Evolutionary conservation across 2,329 filamentous ascomycete genomes (phyloP).

Genomic region (Thermomyces lanuginosus): DNA sequence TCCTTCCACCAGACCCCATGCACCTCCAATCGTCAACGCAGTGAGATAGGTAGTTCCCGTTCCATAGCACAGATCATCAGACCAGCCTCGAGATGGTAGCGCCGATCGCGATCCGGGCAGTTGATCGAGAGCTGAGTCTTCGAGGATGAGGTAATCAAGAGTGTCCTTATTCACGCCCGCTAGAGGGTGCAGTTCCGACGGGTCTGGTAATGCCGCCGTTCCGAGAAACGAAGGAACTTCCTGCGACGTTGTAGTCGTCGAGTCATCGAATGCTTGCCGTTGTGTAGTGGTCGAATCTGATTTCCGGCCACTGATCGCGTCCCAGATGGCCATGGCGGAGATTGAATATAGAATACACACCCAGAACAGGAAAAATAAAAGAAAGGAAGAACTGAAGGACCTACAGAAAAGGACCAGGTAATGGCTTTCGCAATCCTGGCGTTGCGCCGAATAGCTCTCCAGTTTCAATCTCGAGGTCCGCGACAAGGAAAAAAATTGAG

Average conservation of each 20-base stretch:
- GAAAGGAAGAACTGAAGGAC: too few relatives aligned
- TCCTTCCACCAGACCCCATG: conserved; percentile 85
- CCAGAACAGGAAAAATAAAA: too few relatives aligned
- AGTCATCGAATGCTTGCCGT: conserved; percentile 51
- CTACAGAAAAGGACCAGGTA: too few relatives aligned
- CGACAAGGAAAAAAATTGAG: conserved; percentile 24
- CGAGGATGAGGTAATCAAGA: conserved; percentile 85
- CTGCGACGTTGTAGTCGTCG: conserved; percentile 52
- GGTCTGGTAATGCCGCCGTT: conserved; percentile 62
- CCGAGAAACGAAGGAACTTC: conserved; percentile 79
- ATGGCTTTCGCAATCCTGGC: too few relatives aligned
- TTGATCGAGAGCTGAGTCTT: conserved; percentile 77
- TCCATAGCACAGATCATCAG: conserved; percentile 94
- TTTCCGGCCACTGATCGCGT: conserved; percentile 45
- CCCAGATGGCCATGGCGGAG: conserved; percentile 41
- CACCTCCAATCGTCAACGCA: conserved; percentile 71
- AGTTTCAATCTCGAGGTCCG: conserved; percentile 1
- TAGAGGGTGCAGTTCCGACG: conserved; percentile 76
- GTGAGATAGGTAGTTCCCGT: conserved; percentile 85
- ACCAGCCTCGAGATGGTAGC: conserved; percentile 89
- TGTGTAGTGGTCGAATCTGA: conserved; percentile 34
- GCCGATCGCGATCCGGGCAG: conserved; percentile 74
- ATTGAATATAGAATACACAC: conserved; percentile 1
- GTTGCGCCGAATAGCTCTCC: too few relatives aligned
- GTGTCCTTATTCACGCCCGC: conserved; percentile 84